Conservation (phyloP, 2,329 filamentous ascomycete species). For the Cryoendolithus antarcticus region DNA sequence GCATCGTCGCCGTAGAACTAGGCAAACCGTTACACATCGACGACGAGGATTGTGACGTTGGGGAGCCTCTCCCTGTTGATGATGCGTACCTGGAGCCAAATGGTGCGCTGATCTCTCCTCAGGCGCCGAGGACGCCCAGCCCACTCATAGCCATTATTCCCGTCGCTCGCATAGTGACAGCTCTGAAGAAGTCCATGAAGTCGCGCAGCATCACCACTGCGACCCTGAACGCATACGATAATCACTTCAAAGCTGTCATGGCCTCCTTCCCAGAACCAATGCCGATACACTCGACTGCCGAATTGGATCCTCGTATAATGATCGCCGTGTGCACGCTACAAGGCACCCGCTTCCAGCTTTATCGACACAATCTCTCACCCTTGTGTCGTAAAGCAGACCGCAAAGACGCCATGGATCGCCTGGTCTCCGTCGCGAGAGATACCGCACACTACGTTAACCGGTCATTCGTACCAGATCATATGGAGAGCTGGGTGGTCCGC, state of each 20-base stretch:
- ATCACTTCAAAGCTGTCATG: slow-evolving; percentile 65
- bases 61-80: slow-evolving; percentile 66
- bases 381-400: slow-evolving; percentile 54
- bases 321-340: slow-evolving; percentile 68
- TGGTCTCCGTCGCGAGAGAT: slow-evolving; percentile 61
- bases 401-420: slow-evolving; percentile 61
- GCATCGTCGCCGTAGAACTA: slow-evolving; percentile 64
- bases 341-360: slow-evolving; percentile 70
- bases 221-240: slow-evolving; percentile 66
- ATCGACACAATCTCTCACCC: slow-evolving; percentile 77
- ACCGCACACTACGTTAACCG: slow-evolving; percentile 66
- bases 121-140: slow-evolving; percentile 43
- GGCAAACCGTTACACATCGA: slow-evolving; percentile 72
- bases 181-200: slow-evolving; percentile 58
- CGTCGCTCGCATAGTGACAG: slow-evolving; percentile 64
- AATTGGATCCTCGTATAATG: slow-evolving; percentile 62
- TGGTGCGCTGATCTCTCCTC: slow-evolving; percentile 28
- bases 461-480: slow-evolving; percentile 26
- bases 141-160: slow-evolving; percentile 70
- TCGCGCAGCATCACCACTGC: slow-evolving; percentile 53
- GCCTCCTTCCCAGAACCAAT: slow-evolving; percentile 63
- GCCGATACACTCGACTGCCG: slow-evolving; percentile 51
- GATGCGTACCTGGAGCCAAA: slow-evolving; percentile 59
- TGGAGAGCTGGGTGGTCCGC: slow-evolving; percentile 39
- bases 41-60: slow-evolving; percentile 77